phyloP scores from a whole-genome alignment of 2,329 filamentous ascomycete species.

The Aureobasidium sp. region DNA sequence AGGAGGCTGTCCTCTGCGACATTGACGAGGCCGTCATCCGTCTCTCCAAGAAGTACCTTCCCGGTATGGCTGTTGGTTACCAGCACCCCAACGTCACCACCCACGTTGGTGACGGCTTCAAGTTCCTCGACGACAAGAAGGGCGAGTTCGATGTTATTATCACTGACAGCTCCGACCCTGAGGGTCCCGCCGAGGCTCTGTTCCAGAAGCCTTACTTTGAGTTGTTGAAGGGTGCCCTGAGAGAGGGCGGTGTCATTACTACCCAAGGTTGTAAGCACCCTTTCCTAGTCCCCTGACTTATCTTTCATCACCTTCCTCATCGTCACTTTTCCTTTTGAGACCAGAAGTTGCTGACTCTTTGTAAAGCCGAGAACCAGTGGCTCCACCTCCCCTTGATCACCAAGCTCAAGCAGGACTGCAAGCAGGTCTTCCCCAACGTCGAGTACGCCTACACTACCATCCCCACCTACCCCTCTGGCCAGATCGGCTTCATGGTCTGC shows the following conservation, averaged over 20 bases:
- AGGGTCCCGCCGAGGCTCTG: constrained; percentile 89
- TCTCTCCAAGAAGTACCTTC: constrained; percentile 96
- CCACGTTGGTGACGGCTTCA: constrained; percentile 95
- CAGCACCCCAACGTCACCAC: constrained; percentile 84
- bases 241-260: constrained; percentile 94
- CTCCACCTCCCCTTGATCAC: constrained; percentile 90
- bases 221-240: constrained; percentile 80
- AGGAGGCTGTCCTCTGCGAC: constrained; percentile 95
- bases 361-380: constrained; percentile 95
- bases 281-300: constrained; percentile 43
- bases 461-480: constrained; percentile 95
- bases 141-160: constrained; percentile 99
- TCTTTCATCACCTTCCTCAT: not conserved
- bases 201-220: constrained; percentile 99
- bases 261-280: constrained; percentile 96
- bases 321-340: not conserved
- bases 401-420: constrained; percentile 93
- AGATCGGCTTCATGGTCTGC: constrained; percentile 99
- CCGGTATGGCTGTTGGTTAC: constrained; percentile 87
- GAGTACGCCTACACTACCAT: constrained; percentile 99
- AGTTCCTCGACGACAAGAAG: constrained; percentile 95
- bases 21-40: constrained; percentile 99
- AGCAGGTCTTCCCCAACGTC: constrained; percentile 91
- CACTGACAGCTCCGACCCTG: constrained; percentile 95
- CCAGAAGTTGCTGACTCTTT: constrained; percentile 8